A percentile compares a stretch with the other conserved stretches of the same genome.
phyloP scores from a whole-genome alignment of 352 stramenopile genomes.

The Globisporangium irregulare region DNA sequence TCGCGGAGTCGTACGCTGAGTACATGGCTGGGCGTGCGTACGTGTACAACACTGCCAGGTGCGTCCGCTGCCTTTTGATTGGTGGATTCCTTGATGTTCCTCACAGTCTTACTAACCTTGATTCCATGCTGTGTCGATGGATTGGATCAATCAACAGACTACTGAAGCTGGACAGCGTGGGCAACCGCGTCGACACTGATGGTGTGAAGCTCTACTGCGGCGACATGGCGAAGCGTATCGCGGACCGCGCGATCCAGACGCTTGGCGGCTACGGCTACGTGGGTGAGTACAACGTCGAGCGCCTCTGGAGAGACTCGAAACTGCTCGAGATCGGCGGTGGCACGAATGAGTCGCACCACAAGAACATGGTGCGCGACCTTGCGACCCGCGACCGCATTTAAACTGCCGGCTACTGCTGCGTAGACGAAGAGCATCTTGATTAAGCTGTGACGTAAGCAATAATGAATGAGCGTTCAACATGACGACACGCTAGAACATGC shows the following conservation, averaged over 20 bases:
- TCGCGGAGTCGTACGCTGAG: slow-evolving; percentile 98
- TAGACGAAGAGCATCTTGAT: not conserved
- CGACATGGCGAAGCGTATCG: slow-evolving; percentile 96
- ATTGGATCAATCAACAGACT: slow-evolving; percentile 39
- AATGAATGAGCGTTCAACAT: not conserved
- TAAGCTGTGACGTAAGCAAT: not conserved
- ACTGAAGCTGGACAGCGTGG: slow-evolving; percentile 92
- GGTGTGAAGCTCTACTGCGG: slow-evolving; percentile 98
- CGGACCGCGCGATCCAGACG: slow-evolving; percentile 97
- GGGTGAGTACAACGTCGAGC: slow-evolving; percentile 98
- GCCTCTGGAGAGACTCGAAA: slow-evolving; percentile 98
- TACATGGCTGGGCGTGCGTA: slow-evolving; percentile 97
- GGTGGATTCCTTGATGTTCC: not conserved
- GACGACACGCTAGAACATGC: not conserved
- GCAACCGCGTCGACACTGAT: slow-evolving; percentile 97
- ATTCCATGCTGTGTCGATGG: not conserved
- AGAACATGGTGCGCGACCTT: slow-evolving; percentile 96
- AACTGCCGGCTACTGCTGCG: slow-evolving; percentile 14
- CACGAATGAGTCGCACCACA: slow-evolving; percentile 98
- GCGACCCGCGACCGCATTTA: slow-evolving; percentile 36
- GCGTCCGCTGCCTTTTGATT: slow-evolving; percentile 5
- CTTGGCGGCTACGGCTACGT: slow-evolving; percentile 98
- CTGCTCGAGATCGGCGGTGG: slow-evolving; percentile 99
- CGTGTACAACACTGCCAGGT: slow-evolving; percentile 94
- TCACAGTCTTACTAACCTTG: not conserved